Evolutionary conservation across 495 filamentous ascomycete genomes (phyloP).

Genomic region (Trichoderma parareesei): DNA sequence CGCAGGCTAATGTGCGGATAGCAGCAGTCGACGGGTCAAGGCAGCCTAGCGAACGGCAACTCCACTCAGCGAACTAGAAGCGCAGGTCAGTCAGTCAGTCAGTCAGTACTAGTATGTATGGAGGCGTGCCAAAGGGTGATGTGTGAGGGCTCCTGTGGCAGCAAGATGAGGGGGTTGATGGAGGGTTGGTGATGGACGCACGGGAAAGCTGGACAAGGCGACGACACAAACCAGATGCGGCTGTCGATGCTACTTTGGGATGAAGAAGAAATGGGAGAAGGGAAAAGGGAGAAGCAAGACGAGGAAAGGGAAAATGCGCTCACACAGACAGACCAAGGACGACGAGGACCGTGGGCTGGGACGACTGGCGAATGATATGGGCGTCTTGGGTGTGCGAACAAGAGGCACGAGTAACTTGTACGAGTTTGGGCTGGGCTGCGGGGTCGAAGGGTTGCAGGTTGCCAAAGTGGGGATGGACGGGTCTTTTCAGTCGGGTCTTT

Average conservation of each 20-base stretch:
- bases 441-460: constrained; percentile 1
- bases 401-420: neutral
- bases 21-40: neutral
- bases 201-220: too few species aligned
- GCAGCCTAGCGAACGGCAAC: neutral
- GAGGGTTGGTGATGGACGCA: too few species aligned
- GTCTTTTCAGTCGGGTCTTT: too few species aligned
- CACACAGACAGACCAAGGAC: neutral
- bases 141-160: too few species aligned
- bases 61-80: constrained; percentile 1
- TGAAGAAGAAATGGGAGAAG: neutral
- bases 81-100: neutral
- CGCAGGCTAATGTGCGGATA: constrained; percentile 4
- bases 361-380: neutral
- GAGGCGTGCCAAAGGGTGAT: too few species aligned
- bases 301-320: neutral
- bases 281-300: neutral
- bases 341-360: neutral
- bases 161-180: too few species aligned
- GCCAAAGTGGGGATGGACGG: neutral
- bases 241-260: too few species aligned
- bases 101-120: too few species aligned
- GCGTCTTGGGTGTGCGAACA: neutral
- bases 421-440: neutral
- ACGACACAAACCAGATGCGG: too few species aligned